Conservation (phyloP, 352 stramenopile species). For the Pythium chondricola region DNA sequence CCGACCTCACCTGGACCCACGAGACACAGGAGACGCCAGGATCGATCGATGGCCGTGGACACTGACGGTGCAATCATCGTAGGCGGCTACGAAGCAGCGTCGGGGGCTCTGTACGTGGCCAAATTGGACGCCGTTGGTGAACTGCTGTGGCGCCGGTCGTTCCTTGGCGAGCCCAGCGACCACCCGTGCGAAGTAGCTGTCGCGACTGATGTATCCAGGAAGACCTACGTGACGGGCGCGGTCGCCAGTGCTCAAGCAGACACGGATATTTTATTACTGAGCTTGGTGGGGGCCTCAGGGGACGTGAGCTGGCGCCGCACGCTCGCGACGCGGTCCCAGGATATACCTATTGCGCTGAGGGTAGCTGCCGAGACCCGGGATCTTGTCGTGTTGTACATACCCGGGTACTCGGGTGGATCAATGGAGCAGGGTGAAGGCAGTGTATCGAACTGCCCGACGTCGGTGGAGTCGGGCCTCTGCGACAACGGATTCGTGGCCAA, state of each 20-base stretch:
- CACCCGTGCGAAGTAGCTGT: neutral
- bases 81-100: neutral
- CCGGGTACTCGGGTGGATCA: slow-evolving; percentile 4
- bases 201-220: neutral
- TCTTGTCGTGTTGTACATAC: neutral
- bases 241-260: neutral
- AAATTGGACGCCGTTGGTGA: slow-evolving; percentile 7
- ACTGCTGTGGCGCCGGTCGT: slow-evolving; percentile 3
- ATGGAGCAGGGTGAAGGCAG: slow-evolving; percentile 1
- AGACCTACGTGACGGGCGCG: slow-evolving; percentile 8
- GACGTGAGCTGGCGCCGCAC: slow-evolving; percentile 5
- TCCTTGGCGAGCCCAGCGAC: neutral
- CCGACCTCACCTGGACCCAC: slow-evolving; percentile 8
- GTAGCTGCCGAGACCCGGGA: too few relatives aligned
- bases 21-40: neutral
- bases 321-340: slow-evolving; percentile 8
- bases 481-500: slow-evolving; percentile 11
- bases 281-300: slow-evolving; percentile 1
- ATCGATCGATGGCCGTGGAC: slow-evolving; percentile 9
- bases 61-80: slow-evolving; percentile 7
- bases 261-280: slow-evolving; percentile 7
- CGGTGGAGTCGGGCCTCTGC: neutral
- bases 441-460: neutral
- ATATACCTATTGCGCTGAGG: too few relatives aligned
- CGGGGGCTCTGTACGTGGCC: slow-evolving; percentile 1